Base-by-base conservation (phyloP, 495 filamentous ascomycete genomes). In the Tirmania nivea region DNA sequence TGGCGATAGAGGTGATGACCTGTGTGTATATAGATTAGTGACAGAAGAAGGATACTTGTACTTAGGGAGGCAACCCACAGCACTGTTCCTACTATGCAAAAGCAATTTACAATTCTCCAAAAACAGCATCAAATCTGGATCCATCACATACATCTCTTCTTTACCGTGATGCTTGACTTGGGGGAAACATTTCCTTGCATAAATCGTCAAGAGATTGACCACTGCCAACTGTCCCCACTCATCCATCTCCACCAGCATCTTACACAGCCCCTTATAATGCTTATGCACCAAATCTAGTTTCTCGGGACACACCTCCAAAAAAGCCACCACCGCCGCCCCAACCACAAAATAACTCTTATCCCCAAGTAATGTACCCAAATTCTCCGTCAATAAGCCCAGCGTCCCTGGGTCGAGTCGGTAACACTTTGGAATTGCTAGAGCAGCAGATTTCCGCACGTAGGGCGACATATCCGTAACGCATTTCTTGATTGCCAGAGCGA, bases 211-310 rank as follows among this genome's bases (percentile, higher is more conserved):
- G 55, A 96, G 68, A 48, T 78, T 76, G 59, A 96, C 58, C 10
- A 82, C 83, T 0, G 83, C 80, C 2, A 95, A 66, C 66, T 97
- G 90, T 48, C 86, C 80, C 90, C 90, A 97, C 66, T 97, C 90
- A 67, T 97, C 90, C 90, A 97, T 97, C 62, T 96, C 90, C 31
- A 95, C 84, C 34, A 96, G 69, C 71, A 94, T 94, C 66, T 78
- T 84, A 42, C 89, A 78, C 48, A 97, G 68, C 50, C 74, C 70
- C 55, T 84, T 75, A 63, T 95, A 97, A 63, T 89, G 83, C 60
- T 83, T 79, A 67, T 97, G 92, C 52, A 97, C 77, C 48, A 96
- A 66, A 61, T 89, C 86, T 51, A 92, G 75, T 56, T 83, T 72
- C 12, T 89, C 78, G 0, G 90, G 86, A 57, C 87, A 97, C 16